phyloP scores from a whole-genome alignment of 2,329 filamentous ascomycete genomes.

The Penicillium sp. region DNA sequence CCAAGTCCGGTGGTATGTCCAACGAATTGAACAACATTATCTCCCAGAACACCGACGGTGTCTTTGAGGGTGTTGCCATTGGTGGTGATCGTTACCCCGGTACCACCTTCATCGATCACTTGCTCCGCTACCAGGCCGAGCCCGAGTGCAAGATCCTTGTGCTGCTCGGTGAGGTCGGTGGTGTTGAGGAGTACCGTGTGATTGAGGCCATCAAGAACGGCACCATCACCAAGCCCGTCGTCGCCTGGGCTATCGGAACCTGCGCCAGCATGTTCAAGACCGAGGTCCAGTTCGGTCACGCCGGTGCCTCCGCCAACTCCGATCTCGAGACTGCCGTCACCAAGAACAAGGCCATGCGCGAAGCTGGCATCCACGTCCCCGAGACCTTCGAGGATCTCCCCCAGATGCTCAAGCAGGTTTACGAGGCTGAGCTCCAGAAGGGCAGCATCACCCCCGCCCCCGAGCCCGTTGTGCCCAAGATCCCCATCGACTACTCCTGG shows the following conservation, averaged over 20 bases:
- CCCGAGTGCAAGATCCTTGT: conserved; percentile 96
- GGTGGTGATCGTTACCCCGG: conserved; percentile 98
- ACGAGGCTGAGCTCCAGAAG: conserved; percentile 75
- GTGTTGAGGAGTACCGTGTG: conserved; percentile 98
- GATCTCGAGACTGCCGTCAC: conserved; percentile 91
- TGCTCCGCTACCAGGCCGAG: conserved; percentile 91
- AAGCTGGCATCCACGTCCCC: conserved; percentile 88
- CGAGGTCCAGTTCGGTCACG: conserved; percentile 98
- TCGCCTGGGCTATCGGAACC: conserved; percentile 98
- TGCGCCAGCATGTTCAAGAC: conserved; percentile 99
- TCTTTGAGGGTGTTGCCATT: conserved; percentile 98
- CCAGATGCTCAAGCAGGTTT: conserved; percentile 64
- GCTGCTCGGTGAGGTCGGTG: conserved; percentile 93
- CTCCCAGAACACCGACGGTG: conserved; percentile 88
- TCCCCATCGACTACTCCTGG: conserved; percentile 99
- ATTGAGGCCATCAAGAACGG: conserved; percentile 95
- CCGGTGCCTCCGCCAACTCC: conserved; percentile 97
- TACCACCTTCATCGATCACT: conserved; percentile 98
- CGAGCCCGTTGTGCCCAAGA: conserved; percentile 94
- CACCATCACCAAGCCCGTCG: conserved; percentile 92
- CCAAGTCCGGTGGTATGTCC: conserved; percentile 99
- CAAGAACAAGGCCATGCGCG: conserved; percentile 96
- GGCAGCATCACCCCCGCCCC: conserved; percentile 76
- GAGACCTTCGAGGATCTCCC: conserved; percentile 96
- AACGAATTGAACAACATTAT: conserved; percentile 99